Evolutionary conservation across 129 eudicot species (phyloP).

Genomic region (Silybum marianum): DNA sequence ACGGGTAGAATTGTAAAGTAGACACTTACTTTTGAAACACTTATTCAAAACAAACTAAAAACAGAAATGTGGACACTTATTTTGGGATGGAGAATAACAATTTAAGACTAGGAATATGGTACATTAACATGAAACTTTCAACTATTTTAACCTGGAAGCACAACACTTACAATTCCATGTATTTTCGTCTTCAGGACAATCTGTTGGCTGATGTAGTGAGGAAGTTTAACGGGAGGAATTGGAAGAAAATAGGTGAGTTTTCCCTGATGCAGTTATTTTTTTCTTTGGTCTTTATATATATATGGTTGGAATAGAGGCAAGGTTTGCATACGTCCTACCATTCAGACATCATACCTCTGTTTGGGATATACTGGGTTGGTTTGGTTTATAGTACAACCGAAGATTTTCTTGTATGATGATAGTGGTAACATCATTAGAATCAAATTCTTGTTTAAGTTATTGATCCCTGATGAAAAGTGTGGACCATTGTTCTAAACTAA

Average conservation of each 20-base stretch:
- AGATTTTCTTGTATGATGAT: not conserved
- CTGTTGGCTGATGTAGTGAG: constrained; percentile 44
- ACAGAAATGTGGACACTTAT: not conserved
- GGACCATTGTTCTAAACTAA: not conserved
- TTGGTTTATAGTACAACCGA: not conserved
- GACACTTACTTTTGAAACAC: not conserved
- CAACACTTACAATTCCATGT: not conserved
- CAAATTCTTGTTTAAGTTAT: not conserved
- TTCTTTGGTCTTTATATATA: not conserved
- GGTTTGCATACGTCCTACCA: not conserved
- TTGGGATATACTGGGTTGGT: not conserved
- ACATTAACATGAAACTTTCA: not conserved
- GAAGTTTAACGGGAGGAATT: constrained; percentile 37
- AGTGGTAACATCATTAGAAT: not conserved
- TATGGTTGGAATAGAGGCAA: not conserved
- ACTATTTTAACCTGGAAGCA: not conserved
- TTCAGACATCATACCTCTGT: too few relatives aligned
- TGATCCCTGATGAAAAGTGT: not conserved
- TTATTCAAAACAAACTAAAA: not conserved
- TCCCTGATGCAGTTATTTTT: not conserved
- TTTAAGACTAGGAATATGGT: not conserved
- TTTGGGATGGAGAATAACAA: not conserved
- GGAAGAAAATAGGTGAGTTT: constrained; percentile 61
- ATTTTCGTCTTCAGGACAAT: constrained; percentile 39
- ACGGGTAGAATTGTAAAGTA: not conserved